Evolutionary conservation across 768 basidiomycete species (phyloP), one percentile per base, ranked within the genome.

Genomic region (Lactifluus volemus): DNA sequence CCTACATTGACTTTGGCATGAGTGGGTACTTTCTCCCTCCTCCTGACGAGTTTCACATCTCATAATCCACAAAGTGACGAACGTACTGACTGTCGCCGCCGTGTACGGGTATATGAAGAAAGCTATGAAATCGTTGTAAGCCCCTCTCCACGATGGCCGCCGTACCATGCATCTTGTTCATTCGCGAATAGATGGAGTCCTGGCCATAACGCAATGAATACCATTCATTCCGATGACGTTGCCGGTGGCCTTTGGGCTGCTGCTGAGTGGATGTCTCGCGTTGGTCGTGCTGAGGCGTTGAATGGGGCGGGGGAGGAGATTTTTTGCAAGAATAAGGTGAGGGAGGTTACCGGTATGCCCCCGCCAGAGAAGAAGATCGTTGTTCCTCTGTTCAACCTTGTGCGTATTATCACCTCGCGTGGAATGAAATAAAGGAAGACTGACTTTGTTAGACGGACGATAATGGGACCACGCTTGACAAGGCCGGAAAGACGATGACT

Each of bases 371-470:
- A 75, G 68, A 84, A 82, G 65, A 75, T 86, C 6, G 69, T 84
- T 45, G 90, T 85, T 1, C 88, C 91, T 3, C 64, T 92, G n/a
- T 93, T 94, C 74, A 91, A 93, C 69, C 69, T 94, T 67, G 91
- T 88, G 63, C 65, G 79, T 67, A 58, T 49, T 21, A 14, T 59
- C 25, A 15, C 60, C 34, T 10, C 45, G 21, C 49, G 45, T 7
- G 29, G 7, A 15, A 58, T n/a, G 45, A 49, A 25, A 39, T 59
- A 63, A 49, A 48, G 7, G 15, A 47, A 65, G n/a, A 51, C 21
- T 55, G 49, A 50, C 30, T 9, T 29, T 7, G 39, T 12, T 61
- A 89, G 88, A 82, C 84, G 65, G 91, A 92, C 68, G 86, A 92
- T 64, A 83, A 87, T 7, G 77, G 89, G 49, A 84, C 79, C 65